Evolutionary conservation across 768 basidiomycete genomes (phyloP).

Genomic region (Mycena venus): DNA sequence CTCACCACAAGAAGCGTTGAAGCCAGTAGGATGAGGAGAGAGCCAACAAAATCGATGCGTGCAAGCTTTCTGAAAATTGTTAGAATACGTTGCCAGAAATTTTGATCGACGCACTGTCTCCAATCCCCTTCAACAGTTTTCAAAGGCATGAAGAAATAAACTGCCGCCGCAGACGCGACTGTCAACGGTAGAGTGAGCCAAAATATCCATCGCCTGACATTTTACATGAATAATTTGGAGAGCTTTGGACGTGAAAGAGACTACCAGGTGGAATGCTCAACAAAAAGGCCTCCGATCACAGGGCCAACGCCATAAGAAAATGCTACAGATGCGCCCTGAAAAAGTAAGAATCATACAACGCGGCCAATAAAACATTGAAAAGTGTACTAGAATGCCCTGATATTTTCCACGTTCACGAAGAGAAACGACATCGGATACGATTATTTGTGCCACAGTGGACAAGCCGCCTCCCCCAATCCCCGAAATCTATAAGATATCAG

Average conservation of each 20-base stretch:
- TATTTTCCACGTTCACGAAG: constrained; percentile 70
- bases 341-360: not conserved
- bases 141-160: constrained; percentile 66
- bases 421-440: constrained; percentile 69
- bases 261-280: constrained; percentile 56
- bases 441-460: constrained; percentile 65
- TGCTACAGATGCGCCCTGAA: constrained; percentile 57
- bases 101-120: constrained; percentile 41
- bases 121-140: constrained; percentile 64
- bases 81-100: not conserved
- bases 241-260: constrained; percentile 26
- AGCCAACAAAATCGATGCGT: constrained; percentile 65
- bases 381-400: constrained; percentile 60
- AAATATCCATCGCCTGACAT: constrained; percentile 64
- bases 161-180: constrained; percentile 54
- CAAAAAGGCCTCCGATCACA: constrained; percentile 63
- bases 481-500: constrained; percentile 44
- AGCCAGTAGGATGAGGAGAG: constrained; percentile 59
- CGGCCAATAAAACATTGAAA: not conserved
- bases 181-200: constrained; percentile 67
- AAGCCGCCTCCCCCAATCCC: constrained; percentile 69
- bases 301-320: constrained; percentile 67
- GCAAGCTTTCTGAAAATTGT: constrained; percentile 56
- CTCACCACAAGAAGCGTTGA: constrained; percentile 64
- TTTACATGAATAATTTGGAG: not conserved